Conservation (phyloP, 2,329 filamentous ascomycete species). For the Talaromyces sp. region DNA sequence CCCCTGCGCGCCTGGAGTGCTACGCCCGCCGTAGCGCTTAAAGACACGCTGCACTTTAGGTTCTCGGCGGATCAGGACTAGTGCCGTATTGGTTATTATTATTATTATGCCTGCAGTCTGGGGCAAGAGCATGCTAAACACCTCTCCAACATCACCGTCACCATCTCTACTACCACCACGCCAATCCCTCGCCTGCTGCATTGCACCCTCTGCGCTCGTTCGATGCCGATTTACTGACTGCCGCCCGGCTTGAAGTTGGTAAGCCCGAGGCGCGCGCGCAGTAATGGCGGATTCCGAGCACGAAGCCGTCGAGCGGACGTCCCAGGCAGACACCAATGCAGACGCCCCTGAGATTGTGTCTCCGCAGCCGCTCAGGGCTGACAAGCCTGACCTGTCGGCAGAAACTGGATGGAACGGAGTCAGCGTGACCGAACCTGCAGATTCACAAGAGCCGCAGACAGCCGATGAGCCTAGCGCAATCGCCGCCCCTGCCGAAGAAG, state of each 20-base stretch:
- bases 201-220: slow-evolving; percentile 13
- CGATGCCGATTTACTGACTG: slow-evolving; percentile 21
- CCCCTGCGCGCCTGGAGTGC: slow-evolving; percentile 10
- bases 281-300: slow-evolving; percentile 38
- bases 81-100: not conserved
- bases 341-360: slow-evolving; percentile 22
- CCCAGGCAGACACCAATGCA: slow-evolving; percentile 22
- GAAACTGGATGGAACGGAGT: slow-evolving; percentile 25
- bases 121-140: not conserved
- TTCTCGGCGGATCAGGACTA: not conserved
- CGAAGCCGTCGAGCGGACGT: slow-evolving; percentile 22
- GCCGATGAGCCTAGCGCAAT: slow-evolving; percentile 15
- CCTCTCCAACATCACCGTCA: not conserved
- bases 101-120: not conserved
- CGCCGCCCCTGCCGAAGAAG: slow-evolving; percentile 13
- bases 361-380: slow-evolving; percentile 20
- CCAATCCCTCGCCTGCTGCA: slow-evolving; percentile 14
- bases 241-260: slow-evolving; percentile 21
- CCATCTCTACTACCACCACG: not conserved
- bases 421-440: slow-evolving; percentile 15
- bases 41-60: slow-evolving; percentile 13
- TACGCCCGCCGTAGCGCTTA: slow-evolving; percentile 14
- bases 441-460: slow-evolving; percentile 13
- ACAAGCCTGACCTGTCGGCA: slow-evolving; percentile 26
- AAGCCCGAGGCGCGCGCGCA: slow-evolving; percentile 29